Evolutionary conservation across 106 monocot species (phyloP).

Genomic region (Dendrobium nobile): DNA sequence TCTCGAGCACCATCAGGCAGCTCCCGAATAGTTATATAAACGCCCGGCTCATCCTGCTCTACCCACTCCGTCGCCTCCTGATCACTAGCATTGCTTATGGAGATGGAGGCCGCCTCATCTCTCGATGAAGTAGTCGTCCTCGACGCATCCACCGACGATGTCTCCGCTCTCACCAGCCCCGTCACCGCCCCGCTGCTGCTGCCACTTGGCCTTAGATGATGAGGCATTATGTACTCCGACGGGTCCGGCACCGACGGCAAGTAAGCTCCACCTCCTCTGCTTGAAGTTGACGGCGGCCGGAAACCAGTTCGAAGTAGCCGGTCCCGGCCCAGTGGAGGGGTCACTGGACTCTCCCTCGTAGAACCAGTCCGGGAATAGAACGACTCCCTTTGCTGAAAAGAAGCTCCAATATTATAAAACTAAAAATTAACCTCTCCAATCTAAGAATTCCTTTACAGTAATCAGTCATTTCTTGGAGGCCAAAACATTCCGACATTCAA

Average conservation of each 20-base stretch:
- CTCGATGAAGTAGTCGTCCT: constrained; percentile 71
- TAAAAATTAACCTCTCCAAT: no score
- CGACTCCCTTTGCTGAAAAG: constrained; percentile 56
- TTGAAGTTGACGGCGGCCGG: constrained; percentile 15
- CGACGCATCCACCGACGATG: constrained; percentile 44
- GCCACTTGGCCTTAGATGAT: constrained; percentile 11
- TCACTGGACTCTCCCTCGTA: constrained; percentile 56
- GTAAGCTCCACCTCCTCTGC: constrained; percentile 15
- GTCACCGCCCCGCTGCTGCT: background rate
- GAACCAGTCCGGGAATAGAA: constrained; percentile 66
- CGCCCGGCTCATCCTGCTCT: constrained; percentile 91
- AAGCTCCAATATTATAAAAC: background rate
- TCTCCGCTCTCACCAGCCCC: constrained; percentile 15
- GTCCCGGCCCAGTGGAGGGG: constrained; percentile 17
- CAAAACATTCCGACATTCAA: background rate
- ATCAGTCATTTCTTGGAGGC: no score
- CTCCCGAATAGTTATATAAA: constrained; percentile 81
- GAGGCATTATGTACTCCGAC: constrained; percentile 54
- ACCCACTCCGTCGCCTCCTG: constrained; percentile 85
- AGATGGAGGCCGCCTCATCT: constrained; percentile 61
- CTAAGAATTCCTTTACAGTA: no score
- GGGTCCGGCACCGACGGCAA: constrained; percentile 59
- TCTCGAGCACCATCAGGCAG: constrained; percentile 76
- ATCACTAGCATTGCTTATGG: constrained; percentile 73
- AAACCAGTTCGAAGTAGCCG: constrained; percentile 1